Conservation (phyloP, 495 filamentous ascomycete genomes). For the Trichoderma reesei region DNA sequence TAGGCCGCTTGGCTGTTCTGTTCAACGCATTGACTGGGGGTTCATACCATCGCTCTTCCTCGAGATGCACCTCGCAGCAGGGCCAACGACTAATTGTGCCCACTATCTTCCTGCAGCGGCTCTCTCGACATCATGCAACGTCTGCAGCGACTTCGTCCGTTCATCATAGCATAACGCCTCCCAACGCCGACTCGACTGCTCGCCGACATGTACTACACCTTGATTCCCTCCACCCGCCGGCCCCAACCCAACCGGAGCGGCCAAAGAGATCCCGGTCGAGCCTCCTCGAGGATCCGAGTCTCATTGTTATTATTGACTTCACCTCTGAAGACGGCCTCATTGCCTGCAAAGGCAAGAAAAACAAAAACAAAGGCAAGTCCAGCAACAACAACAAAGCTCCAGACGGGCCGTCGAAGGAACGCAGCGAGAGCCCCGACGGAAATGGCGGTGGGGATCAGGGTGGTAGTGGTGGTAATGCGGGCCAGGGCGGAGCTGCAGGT, state of each 20-base stretch:
- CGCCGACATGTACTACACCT: slow-evolving; percentile 8
- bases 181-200: slow-evolving; percentile 17
- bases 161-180: slow-evolving; percentile 12
- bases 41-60: neutral
- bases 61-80: neutral
- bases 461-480: slow-evolving; percentile 13
- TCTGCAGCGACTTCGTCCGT: neutral
- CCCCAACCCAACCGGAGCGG: neutral
- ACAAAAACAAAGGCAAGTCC: slow-evolving; percentile 31
- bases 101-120: neutral
- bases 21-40: slow-evolving; percentile 12
- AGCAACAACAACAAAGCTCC: neutral
- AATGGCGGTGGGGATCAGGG: slow-evolving; percentile 15
- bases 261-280: slow-evolving; percentile 13
- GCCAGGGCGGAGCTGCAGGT: slow-evolving; percentile 18
- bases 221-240: neutral
- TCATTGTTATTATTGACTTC: slow-evolving; percentile 32
- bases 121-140: neutral
- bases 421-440: slow-evolving; percentile 8
- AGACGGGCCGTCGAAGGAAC: neutral
- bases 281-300: slow-evolving; percentile 23
- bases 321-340: slow-evolving; percentile 35
- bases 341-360: slow-evolving; percentile 33
- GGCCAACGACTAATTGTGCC: neutral
- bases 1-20: neutral